phyloP scores from a whole-genome alignment of 2,329 filamentous ascomycete species.

The Fusarium illudens region DNA sequence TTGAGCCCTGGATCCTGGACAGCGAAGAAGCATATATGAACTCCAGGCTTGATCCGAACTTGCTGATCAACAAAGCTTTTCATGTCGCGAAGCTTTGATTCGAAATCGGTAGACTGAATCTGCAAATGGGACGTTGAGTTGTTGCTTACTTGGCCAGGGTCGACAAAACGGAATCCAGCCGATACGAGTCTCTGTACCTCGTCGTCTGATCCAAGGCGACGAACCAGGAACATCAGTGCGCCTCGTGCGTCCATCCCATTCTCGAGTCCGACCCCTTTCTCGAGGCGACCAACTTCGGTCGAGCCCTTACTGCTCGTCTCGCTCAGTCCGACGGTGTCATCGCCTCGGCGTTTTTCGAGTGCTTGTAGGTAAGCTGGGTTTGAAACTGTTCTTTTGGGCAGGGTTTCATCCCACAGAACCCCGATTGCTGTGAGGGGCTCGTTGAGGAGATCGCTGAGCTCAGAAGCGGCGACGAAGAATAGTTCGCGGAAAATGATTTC shows the following conservation, averaged over 20 bases:
- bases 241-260: constrained; percentile 67
- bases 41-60: constrained; percentile 58
- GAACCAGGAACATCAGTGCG: constrained; percentile 81
- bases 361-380: constrained; percentile 18
- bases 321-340: constrained; percentile 9
- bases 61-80: constrained; percentile 62
- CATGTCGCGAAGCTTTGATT: constrained; percentile 70
- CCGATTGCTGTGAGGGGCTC: constrained; percentile 70
- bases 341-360: background rate
- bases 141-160: constrained; percentile 70
- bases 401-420: constrained; percentile 76
- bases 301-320: background rate
- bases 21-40: constrained; percentile 66
- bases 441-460: constrained; percentile 73
- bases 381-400: constrained; percentile 64
- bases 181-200: constrained; percentile 72
- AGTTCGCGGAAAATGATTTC: constrained; percentile 80
- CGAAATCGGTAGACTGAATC: constrained; percentile 68
- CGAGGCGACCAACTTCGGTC: constrained; percentile 41
- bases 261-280: constrained; percentile 49
- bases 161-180: constrained; percentile 78
- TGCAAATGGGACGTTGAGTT: constrained; percentile 78
- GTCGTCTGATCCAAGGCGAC: constrained; percentile 62
- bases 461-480: constrained; percentile 79
- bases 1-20: constrained; percentile 59